Conservation (phyloP, 2,329 filamentous ascomycete genomes). For the Beauveria asiatica region DNA sequence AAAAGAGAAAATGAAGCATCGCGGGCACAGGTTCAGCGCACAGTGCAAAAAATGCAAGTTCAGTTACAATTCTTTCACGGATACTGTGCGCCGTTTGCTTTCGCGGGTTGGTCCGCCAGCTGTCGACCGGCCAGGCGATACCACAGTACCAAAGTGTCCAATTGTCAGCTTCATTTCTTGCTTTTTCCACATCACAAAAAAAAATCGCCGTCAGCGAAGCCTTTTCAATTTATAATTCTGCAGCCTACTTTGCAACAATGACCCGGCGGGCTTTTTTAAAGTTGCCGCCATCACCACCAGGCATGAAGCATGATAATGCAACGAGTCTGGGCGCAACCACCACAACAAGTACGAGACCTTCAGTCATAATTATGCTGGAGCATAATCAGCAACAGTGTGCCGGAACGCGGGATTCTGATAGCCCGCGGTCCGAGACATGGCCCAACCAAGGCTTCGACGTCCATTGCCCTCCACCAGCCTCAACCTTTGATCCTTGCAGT, state of each 20-base stretch:
- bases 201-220: too few relatives aligned
- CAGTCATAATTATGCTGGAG: not conserved
- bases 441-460: not conserved
- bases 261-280: too few relatives aligned
- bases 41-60: not conserved
- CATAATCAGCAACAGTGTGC: not conserved
- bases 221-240: too few relatives aligned
- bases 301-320: too few relatives aligned
- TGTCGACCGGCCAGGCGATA: not conserved
- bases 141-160: too few relatives aligned
- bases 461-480: not conserved
- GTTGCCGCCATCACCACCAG: too few relatives aligned
- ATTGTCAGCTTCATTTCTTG: too few relatives aligned
- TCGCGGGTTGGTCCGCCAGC: not conserved
- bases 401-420: not conserved
- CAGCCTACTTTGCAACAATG: too few relatives aligned
- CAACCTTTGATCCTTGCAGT: not conserved
- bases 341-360: not conserved
- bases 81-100: slow-evolving; percentile 7
- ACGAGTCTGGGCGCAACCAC: not conserved
- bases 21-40: not conserved
- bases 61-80: too few relatives aligned
- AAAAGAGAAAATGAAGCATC: not conserved
- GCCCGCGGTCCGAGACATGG: slow-evolving; percentile 1
- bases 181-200: too few relatives aligned